Base-by-base conservation (phyloP, 371 early-diverging fungal genomes). In the Mycotypha africana region DNA sequence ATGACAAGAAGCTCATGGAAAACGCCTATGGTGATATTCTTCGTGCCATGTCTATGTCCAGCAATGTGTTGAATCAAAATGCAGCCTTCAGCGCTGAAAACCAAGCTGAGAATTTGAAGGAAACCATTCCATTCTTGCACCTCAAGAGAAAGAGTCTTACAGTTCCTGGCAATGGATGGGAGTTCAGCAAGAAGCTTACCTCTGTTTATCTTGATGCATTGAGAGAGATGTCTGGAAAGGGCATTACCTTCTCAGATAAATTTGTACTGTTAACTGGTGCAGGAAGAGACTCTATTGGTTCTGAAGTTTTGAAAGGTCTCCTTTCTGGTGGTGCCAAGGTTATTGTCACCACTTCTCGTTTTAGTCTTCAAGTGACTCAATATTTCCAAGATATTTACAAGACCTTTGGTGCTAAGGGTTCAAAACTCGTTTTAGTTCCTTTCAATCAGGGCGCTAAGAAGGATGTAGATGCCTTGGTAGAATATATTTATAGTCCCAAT, bases 371-470 rank as follows among this genome's bases (percentile, higher is more conserved):
- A 14, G 82, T 82, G 10, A 84, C 89, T 33, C 86, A 84, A 65
- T 93, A 91, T 74, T 97, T 89, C 85, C 92, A 90, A 60, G 58
- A 67, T 34, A 84, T 93, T 62, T 95, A 91, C 73, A 86, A 90
- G 57, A 67, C 72, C 21, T 81, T 83, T 56, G 97, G 97, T 19
- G 85, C 95, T 34, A 88, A 88, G 67, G 93, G 92, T 26, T 82
- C 91, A 4, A 77, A 83, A 36, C 75, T 97, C 36, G 74, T 94
- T 17, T 88, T 95, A n/a, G 91, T 95, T 31, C 97, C 97, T 21
- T 97, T 92, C 81, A 97, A 97, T 68, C 93, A 89, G 52, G 95
- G 85, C 39, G 92, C 94, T 15, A 78, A 83, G 62, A 79, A 81
- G 53, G 97, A 97, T 68, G 81, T 88, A 17, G 74, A 81, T 45